Base-by-base conservation (phyloP, 179 eudicot species). In the Nepenthes alata region DNA sequence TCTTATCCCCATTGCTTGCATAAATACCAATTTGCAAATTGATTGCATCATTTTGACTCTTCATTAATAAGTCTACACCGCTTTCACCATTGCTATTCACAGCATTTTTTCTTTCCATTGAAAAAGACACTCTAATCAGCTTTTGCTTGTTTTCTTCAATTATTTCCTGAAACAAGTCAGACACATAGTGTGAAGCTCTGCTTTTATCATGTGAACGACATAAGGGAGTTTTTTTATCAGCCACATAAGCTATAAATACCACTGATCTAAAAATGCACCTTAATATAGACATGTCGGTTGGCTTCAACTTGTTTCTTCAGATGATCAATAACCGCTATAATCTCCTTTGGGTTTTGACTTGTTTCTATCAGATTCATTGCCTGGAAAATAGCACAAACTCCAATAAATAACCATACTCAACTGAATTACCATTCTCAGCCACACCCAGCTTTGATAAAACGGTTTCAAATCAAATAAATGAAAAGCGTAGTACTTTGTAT, bases 21-120 rank as follows among this genome's bases (percentile, higher is more conserved):
- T 77, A 85, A 16, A 82, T 66, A 51, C 87, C 82, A 57, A 80
- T 82, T 71, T 87, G 99, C 91, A 82, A 80, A 73, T 77, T 82
- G 62, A 87, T 59, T 44, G 97, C 97, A 74, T 90, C 95, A 59
- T 68, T 84, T 73, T 85, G 91, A 75, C 96, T 78, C 80, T 81
- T 90, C 47, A 80, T 68, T 63, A 94, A 72, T 56, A 82, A 67
- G 69, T 81, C 83, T 44, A 71, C 70, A 65, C 68, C 74, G 35
- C 62, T 74, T 56, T 74, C 77, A 59, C 53, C 57, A 56, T 65
- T 77, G 59, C 61, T 57, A 63, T 7, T 38, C 44, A 56, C 66
- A 37, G 69, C 65, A 58, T 72, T 81, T 66, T 70, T 74, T 81
- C 91, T 85, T 74, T 89, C 97, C 71, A 70, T 60, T 35, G 82